phyloP scores from a whole-genome alignment of 441 rosid species.

The Populus hybrid region DNA sequence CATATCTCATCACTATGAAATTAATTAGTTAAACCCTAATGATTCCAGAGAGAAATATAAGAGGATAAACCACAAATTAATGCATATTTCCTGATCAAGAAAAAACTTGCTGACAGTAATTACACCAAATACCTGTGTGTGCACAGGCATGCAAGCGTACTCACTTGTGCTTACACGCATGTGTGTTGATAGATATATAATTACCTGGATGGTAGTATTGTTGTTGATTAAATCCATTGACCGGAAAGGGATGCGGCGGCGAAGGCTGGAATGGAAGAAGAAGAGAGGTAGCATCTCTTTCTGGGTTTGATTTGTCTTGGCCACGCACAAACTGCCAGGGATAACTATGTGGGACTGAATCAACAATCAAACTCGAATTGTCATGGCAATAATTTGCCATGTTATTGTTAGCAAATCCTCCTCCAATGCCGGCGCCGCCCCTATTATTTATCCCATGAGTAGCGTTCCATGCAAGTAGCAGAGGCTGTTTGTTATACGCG shows the following conservation, averaged over 20 bases:
- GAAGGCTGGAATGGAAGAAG: neutral
- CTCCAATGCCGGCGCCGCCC: neutral
- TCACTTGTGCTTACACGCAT: neutral
- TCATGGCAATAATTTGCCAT: conserved; percentile 8
- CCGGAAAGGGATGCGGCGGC: neutral
- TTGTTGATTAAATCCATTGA: conserved; percentile 10
- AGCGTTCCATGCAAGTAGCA: neutral
- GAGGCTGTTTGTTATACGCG: neutral
- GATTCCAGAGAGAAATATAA: neutral
- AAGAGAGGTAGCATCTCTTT: neutral
- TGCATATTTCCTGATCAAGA: too few relatives aligned
- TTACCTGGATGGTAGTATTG: conserved; percentile 31
- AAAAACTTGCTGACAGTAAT: too few relatives aligned
- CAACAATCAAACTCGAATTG: conserved; percentile 19
- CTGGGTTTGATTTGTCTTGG: conserved; percentile 3
- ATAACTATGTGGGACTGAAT: conserved; percentile 18
- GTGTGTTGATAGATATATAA: neutral
- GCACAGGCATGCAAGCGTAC: neutral
- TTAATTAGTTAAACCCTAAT: too few relatives aligned
- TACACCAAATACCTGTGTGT: too few relatives aligned
- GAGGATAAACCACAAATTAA: neutral
- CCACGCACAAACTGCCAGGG: neutral
- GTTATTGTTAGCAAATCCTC: neutral
- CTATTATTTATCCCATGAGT: neutral
- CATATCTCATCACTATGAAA: too few relatives aligned